Evolutionary conservation across 805 yeast species (phyloP).

Genomic region (Candida lessepsii): DNA sequence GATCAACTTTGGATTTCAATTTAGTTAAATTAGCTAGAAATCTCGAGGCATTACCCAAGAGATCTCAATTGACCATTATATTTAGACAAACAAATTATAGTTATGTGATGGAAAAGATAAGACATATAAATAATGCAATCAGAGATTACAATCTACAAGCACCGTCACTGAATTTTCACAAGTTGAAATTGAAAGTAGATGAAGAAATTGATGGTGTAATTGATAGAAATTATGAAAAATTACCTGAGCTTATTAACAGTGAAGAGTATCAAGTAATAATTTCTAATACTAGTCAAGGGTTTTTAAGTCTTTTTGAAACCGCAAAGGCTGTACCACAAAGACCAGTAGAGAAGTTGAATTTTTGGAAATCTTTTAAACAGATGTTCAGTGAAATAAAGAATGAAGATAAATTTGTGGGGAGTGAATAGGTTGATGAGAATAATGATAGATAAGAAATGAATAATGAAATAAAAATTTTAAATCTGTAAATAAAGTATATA

Average conservation of each 20-base stretch:
- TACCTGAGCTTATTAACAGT: constrained; percentile 9
- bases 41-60: constrained; percentile 14
- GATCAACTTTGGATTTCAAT: constrained; percentile 41
- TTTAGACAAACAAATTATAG: constrained; percentile 9
- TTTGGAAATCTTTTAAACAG: constrained; percentile 32
- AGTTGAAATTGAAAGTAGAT: constrained; percentile 30
- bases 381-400: constrained; percentile 17
- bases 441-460: too few relatives aligned
- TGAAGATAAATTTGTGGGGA: not conserved
- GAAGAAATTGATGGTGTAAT: constrained; percentile 26
- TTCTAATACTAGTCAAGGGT: constrained; percentile 15
- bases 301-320: constrained; percentile 15
- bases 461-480: too few relatives aligned
- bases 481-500: too few relatives aligned
- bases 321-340: constrained; percentile 17
- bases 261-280: constrained; percentile 7
- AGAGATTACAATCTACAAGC: constrained; percentile 39
- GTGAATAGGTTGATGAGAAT: not conserved
- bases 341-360: constrained; percentile 19
- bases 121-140: constrained; percentile 23
- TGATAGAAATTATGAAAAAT: constrained; percentile 9
- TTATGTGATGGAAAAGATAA: constrained; percentile 24
- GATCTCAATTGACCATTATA: not conserved
- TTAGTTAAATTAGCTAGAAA: constrained; percentile 18
- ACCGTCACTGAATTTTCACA: constrained; percentile 38